Base-by-base conservation (phyloP, 306 rosid species). In the Lagenaria siceraria region DNA sequence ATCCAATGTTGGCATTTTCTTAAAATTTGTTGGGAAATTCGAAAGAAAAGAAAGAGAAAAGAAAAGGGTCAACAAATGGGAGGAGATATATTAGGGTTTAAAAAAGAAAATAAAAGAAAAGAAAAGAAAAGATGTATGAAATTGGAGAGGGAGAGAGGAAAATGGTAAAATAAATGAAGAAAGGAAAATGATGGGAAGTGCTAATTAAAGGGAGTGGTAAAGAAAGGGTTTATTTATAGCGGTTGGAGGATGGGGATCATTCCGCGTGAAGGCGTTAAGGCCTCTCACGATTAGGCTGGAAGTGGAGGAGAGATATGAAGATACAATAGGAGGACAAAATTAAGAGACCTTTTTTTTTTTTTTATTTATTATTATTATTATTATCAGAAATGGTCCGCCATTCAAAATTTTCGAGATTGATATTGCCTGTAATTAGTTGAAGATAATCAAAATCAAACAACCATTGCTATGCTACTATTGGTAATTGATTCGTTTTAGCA, bases 1-100 rank as follows among this genome's bases (percentile, higher is more conserved):
- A 21, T 93, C 90, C 55, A 93, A 82, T 1, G 89, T 79, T 4
- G 96, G 89, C 89, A 88, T 87, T 17, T 3, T 14, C 0, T 12
- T 48, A 38, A 0, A 38, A 7, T 48, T 1, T 10, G 0, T 0
- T 7, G 70, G 66, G 46, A 6, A 63, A 33, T 63, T 12, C 9
- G 29, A 36, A 65, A 27, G n/a, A 29, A 61, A 61, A 29, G n/a
- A 14, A 27, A 15, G 4, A 19, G 10, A 40, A 14, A 42, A 69
- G 55, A 69, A 38, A 38, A 4, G 19, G 12, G 52, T 40, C 8
- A 3, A 63, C 17, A 46, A 46, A 29, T 3, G 10, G 42, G n/a
- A 60, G 17, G n/a, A 65, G 49, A 40, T 9, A 33, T 3, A 64
- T 17, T 18, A 12, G 17, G 18, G 15, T n/a, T n/a, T n/a, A n/a